Evolutionary conservation across 768 basidiomycete species (phyloP), one percentile per base, ranked within the genome.

Genomic region (Serendipita vermifera): DNA sequence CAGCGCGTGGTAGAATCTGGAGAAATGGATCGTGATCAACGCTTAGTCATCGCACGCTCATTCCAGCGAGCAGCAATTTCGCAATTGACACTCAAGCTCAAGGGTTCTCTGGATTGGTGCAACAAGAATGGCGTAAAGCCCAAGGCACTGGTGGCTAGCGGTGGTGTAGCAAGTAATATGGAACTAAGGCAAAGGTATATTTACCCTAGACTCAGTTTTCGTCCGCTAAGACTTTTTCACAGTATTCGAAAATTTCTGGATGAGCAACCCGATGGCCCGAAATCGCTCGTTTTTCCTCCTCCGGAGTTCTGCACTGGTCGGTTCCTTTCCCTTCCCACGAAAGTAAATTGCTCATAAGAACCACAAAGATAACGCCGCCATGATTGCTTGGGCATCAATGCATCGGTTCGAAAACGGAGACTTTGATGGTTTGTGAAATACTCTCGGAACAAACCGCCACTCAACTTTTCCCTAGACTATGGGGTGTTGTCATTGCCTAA

Each of bases 341-440:
- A 11, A 41, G 20, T 33, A 27, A 27, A 14, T 33, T 22, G 35
- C 22, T 7, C 24, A 14, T 27, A 29, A 6, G 17, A 29, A 2
- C 31, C 1, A 7, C 39, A 0, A 60, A 93, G 94, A 97, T 63
- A 98, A 97, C 66, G 94, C 94, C 0, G 93, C 80, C 6, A 98
- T 98, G 94, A 87, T 97, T 61, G 94, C 79, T 2, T 94, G 85
- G 87, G 86, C 92, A 3, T 83, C 87, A 0, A 84, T 93, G 77
- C 71, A 83, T 62, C 79, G 91, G 11, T 86, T 96, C 59, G 72
- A 84, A 24, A 71, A 70, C 0, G 71, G 71, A 3, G 80, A 83
- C 57, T 69, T 75, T 39, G 84, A 84, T 62, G 46, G 46, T 51
- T 7, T 29, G 46, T 9, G n/a, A n/a, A n/a, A n/a, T n/a, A n/a